These are phyloP conservation scores for Xerocomus potaroensis DNA, from an alignment of 768 basidiomycete genomes.

Conservation along the genomic window DNA sequence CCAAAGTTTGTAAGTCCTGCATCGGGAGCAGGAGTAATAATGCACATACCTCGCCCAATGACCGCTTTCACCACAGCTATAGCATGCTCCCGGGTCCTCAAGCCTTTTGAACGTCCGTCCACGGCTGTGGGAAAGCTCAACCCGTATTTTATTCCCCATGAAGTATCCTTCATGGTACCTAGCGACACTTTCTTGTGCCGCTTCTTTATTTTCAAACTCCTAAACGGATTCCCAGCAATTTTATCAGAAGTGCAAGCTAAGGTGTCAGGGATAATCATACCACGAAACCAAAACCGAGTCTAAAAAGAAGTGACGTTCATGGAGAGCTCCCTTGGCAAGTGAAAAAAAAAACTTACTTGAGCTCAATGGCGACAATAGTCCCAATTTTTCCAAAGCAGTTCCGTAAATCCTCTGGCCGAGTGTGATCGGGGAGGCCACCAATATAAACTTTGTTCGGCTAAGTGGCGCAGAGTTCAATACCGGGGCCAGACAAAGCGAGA, in stretches of 20 bases:
- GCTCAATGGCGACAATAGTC: conserved; percentile 66
- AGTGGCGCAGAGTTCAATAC: conserved; percentile 67
- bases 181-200: conserved; percentile 81
- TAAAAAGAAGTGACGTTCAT: conserved; percentile 28
- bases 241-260: neutral
- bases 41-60: conserved; percentile 80
- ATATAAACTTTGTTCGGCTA: conserved; percentile 94
- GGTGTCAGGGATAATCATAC: conserved; percentile 42
- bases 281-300: conserved; percentile 87
- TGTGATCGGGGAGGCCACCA: conserved; percentile 84
- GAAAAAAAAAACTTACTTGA: conserved; percentile 58
- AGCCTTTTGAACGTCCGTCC: conserved; percentile 74
- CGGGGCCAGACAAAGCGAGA: conserved; percentile 47
- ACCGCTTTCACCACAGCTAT: conserved; percentile 79
- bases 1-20: conserved; percentile 4
- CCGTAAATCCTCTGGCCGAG: conserved; percentile 79
- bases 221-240: conserved; percentile 23
- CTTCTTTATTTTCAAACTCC: conserved; percentile 81
- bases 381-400: conserved; percentile 87
- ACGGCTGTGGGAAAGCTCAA: conserved; percentile 81
- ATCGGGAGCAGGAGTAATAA: too few relatives aligned
- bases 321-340: conserved; percentile 8
- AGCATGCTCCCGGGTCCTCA: conserved; percentile 87
- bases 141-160: conserved; percentile 90
- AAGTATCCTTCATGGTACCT: conserved; percentile 89